Evolutionary conservation across 1,284 basidiomycete genomes (phyloP).

Genomic region (Trametes pubescens): DNA sequence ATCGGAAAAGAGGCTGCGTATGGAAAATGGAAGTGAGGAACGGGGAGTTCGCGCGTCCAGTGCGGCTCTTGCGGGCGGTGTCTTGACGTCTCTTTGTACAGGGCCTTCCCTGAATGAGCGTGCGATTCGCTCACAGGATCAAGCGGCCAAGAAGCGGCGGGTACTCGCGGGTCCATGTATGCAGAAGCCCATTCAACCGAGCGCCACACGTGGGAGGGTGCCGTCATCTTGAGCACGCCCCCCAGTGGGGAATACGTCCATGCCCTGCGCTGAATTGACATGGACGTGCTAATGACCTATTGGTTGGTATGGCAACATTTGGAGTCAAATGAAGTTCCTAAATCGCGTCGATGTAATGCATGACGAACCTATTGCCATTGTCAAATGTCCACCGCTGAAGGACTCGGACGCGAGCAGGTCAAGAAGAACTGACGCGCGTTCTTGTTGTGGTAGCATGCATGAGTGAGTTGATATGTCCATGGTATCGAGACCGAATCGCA

Average conservation of each 20-base stretch:
- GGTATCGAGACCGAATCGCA: too few species aligned
- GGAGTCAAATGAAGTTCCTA: too few species aligned
- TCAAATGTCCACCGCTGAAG: too few species aligned
- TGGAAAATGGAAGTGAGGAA: conserved; percentile 1
- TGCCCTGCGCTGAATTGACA: neutral
- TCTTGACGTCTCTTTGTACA: conserved; percentile 3
- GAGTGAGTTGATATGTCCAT: too few species aligned
- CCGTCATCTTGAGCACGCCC: neutral
- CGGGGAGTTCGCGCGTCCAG: neutral
- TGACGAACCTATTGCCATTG: neutral
- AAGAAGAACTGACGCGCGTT: too few species aligned
- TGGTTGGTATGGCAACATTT: neutral
- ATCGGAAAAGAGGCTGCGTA: conserved; percentile 9
- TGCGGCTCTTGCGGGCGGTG: conserved; percentile 8
- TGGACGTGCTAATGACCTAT: neutral
- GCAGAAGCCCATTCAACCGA: neutral
- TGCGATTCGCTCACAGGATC: neutral
- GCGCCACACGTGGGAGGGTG: conserved; percentile 2
- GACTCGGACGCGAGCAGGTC: too few species aligned
- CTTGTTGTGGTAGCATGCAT: too few species aligned
- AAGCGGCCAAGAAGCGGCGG: neutral
- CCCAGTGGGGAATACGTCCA: neutral
- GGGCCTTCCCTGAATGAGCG: neutral
- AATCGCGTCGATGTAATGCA: neutral
- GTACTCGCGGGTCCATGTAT: neutral